Base-by-base conservation (phyloP, 345 rosid genomes). In the Populus nigra region DNA sequence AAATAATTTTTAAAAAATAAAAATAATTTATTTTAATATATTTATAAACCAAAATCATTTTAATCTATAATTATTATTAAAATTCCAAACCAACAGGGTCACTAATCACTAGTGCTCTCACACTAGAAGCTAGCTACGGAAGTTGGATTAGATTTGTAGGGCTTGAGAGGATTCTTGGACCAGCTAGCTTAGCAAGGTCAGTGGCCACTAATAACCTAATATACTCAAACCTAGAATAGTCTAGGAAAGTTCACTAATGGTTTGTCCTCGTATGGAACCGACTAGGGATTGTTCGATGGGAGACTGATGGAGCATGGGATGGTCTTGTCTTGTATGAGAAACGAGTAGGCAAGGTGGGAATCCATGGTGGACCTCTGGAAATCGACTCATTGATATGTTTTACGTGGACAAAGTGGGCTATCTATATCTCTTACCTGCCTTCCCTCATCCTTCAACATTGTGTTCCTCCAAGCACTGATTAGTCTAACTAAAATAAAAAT, bases 111-210 rank as follows among this genome's bases (percentile, higher is more conserved):
- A 15, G 53, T 18, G 15, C 3, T 47, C 1, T 47, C 53, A 15
- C 53, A 3, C 17, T 16, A 47, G 8, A 50, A 17, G 20, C 22
- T 50, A 18, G 8, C n/a, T 50, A 50, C 0, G 57, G n/a, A 17
- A 50, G 67, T 36, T n/a, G 57, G 72, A 45, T 39, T 76, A 78
- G 81, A 85, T 71, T 81, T 78, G 80, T 82, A 47, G 84, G 82
- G 84, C 15, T 65, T 69, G 25, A 18, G 38, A 49, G 49, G 49
- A 65, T 57, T 20, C 23, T 49, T 49, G 55, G 20, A 49, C 20
- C 2, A 49, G 6, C 55, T 49, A 49, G 18, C 7, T 17, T 49
- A n/a, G 68, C 41, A 73, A n/a, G 76, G 72, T 53, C 11, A 53
- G 47, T 38, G 76, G 65, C 73, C 78, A 74, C n/a, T 22, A 50